Evolutionary conservation across 306 rosid species (phyloP).

Genomic region (Fragaria nilgerrensis): DNA sequence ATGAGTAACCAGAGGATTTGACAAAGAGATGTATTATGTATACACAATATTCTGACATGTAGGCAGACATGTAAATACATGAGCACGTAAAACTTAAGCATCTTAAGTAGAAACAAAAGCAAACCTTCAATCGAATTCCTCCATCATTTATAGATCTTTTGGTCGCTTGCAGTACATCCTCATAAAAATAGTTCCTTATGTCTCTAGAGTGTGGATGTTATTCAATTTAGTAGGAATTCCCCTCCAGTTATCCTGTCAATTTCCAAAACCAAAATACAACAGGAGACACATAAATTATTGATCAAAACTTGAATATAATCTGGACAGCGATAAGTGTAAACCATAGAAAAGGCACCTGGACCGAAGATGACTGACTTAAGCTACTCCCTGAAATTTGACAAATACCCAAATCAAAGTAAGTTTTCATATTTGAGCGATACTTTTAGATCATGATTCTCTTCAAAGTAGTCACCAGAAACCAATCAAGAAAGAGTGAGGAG

Average conservation of each 20-base stretch:
- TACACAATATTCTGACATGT: neutral
- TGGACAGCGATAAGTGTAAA: neutral
- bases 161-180: constrained; percentile 81
- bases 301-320: neutral
- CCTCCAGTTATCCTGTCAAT: constrained; percentile 85
- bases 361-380: constrained; percentile 40
- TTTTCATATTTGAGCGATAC: neutral
- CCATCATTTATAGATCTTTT: constrained; percentile 68
- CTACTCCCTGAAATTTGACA: constrained; percentile 38
- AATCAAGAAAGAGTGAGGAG: neutral
- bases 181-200: constrained; percentile 80
- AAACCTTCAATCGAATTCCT: constrained; percentile 71
- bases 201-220: constrained; percentile 93
- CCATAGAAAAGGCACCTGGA: constrained; percentile 42
- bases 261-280: constrained; percentile 43
- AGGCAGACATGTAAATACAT: neutral
- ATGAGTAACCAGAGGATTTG: neutral
- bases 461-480: neutral
- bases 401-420: neutral
- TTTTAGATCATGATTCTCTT: neutral
- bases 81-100: neutral
- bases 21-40: neutral
- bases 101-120: neutral
- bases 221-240: constrained; percentile 91
- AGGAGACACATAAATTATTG: constrained; percentile 23